Evolutionary conservation across 352 stramenopile genomes (phyloP).

Genomic region (Pilasporangium apinafurcum): DNA sequence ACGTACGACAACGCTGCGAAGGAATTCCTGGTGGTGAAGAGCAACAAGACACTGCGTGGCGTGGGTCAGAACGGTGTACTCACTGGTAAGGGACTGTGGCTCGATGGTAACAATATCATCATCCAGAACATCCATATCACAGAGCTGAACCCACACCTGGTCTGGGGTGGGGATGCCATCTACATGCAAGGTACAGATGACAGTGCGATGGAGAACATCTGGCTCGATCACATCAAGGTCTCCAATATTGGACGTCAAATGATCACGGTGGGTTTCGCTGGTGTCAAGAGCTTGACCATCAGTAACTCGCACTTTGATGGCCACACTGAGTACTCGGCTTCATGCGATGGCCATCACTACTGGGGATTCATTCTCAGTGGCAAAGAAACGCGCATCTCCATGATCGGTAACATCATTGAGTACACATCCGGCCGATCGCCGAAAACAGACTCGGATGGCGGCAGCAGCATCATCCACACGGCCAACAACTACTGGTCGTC

Average conservation of each 20-base stretch:
- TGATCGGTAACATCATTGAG: constrained; percentile 29
- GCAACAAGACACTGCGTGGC: constrained; percentile 41
- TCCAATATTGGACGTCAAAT: constrained; percentile 19
- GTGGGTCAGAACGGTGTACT: constrained; percentile 25
- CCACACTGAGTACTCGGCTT: constrained; percentile 14
- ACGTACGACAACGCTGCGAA: constrained; percentile 33
- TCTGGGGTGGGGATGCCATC: no score
- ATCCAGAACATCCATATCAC: constrained; percentile 54
- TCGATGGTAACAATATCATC: constrained; percentile 37
- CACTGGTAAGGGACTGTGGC: constrained; percentile 27
- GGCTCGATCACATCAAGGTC: constrained; percentile 32
- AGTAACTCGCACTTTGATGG: constrained; percentile 31
- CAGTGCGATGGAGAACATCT: constrained; percentile 19
- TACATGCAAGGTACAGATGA: constrained; percentile 4
- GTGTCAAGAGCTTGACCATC: constrained; percentile 24
- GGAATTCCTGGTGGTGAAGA: constrained; percentile 13
- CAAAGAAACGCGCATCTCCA: constrained; percentile 15
- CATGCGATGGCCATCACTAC: constrained; percentile 30
- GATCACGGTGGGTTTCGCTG: constrained; percentile 17
- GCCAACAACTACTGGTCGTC: constrained; percentile 21
- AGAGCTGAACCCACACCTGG: constrained; percentile 41
- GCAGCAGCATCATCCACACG: constrained; percentile 18
- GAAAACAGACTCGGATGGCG: constrained; percentile 12
- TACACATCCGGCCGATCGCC: constrained; percentile 25
- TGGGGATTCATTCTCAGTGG: constrained; percentile 26